Evolutionary conservation across 371 early-diverging fungal genomes (phyloP).

Genomic region (Coemansia sp.): DNA sequence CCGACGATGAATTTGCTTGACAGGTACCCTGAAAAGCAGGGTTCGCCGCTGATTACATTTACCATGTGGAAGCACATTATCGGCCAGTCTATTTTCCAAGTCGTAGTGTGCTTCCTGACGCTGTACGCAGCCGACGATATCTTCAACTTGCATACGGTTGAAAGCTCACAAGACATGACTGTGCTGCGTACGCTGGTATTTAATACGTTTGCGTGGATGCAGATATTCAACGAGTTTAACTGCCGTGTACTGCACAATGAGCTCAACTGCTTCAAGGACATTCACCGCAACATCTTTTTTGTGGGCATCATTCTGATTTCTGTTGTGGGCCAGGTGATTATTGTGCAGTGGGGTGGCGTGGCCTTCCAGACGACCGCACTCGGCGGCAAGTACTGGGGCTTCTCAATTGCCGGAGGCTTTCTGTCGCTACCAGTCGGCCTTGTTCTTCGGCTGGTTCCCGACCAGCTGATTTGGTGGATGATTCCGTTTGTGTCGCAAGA

Average conservation of each 20-base stretch:
- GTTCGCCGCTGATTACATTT: conserved; percentile 77
- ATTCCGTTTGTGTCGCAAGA: conserved; percentile 45
- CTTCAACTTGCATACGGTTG: conserved; percentile 56
- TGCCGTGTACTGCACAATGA: conserved; percentile 71
- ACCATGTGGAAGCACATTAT: conserved; percentile 93
- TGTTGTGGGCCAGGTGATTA: conserved; percentile 70
- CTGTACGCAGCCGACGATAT: conserved; percentile 63
- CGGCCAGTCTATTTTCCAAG: conserved; percentile 84
- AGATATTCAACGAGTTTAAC: conserved; percentile 91
- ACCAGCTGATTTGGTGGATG: conserved; percentile 55
- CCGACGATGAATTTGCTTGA: conserved; percentile 73
- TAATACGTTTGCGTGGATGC: conserved; percentile 94
- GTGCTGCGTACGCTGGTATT: conserved; percentile 84
- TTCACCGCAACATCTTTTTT: conserved; percentile 75
- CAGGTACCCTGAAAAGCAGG: conserved; percentile 74
- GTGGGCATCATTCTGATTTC: conserved; percentile 69
- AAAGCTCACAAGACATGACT: conserved; percentile 51
- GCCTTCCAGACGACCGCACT: conserved; percentile 84
- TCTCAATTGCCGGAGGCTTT: conserved; percentile 70
- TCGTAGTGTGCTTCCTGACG: conserved; percentile 61
- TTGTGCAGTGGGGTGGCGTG: conserved; percentile 85
- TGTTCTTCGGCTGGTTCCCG: conserved; percentile 73
- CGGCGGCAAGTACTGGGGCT: conserved; percentile 72
- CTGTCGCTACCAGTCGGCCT: conserved; percentile 87
- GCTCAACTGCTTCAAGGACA: conserved; percentile 82